A percentile compares a stretch with the other conserved stretches of the same genome.
Conservation (phyloP, 1,284 basidiomycete species). For the Heterobasidion annosum region DNA sequence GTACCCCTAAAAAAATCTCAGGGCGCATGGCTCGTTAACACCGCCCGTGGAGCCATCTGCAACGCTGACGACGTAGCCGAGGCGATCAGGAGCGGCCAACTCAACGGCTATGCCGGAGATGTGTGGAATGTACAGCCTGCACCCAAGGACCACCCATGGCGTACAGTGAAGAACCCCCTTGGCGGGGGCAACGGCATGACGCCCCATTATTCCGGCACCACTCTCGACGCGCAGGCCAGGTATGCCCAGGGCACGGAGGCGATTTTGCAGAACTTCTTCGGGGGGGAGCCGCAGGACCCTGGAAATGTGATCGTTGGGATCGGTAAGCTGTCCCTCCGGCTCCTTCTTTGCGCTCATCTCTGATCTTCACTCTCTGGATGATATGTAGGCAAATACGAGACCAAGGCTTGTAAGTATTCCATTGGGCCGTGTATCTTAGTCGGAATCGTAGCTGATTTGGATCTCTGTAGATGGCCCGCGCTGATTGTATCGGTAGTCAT, state of each 20-base stretch:
- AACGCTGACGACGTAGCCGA: constrained; percentile 74
- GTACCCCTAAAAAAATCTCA: not conserved
- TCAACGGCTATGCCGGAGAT: constrained; percentile 64
- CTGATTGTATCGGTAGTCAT: not conserved
- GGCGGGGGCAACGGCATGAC: constrained; percentile 81
- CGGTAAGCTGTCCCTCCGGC: constrained; percentile 60
- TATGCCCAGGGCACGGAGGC: constrained; percentile 78
- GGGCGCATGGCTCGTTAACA: constrained; percentile 85
- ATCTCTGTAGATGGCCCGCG: constrained; percentile 1
- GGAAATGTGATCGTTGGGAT: constrained; percentile 1
- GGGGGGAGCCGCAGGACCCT: constrained; percentile 1
- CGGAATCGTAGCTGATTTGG: not conserved
- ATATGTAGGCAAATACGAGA: constrained; percentile 33
- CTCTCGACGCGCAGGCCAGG: constrained; percentile 84
- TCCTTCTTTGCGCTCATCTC: constrained; percentile 24
- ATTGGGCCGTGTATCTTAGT: too few species aligned
- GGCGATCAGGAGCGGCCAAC: constrained; percentile 73
- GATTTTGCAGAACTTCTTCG: constrained; percentile 31
- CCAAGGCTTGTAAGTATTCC: constrained; percentile 45
- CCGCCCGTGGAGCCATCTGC: constrained; percentile 89
- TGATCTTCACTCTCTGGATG: constrained; percentile 49
- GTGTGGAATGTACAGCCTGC: constrained; percentile 80
- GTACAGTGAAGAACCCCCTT: constrained; percentile 72
- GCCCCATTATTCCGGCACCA: constrained; percentile 82
- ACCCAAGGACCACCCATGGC: constrained; percentile 82